Base-by-base conservation (phyloP, 2,329 filamentous ascomycete species). In the Cladosporium colombiae region DNA sequence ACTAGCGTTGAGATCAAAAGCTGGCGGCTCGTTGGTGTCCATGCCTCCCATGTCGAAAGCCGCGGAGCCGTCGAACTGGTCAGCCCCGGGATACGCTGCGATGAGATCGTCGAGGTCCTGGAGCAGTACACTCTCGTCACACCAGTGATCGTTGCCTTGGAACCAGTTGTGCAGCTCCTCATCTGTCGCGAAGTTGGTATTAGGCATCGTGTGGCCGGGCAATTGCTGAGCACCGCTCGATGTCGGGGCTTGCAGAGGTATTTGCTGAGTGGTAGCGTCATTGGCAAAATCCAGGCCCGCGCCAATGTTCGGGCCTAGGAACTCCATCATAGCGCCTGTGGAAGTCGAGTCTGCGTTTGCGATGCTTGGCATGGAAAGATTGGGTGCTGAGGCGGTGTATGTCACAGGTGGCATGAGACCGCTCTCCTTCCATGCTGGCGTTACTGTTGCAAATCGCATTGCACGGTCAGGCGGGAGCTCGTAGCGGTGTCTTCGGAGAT, bases 291-390 rank as follows among this genome's bases (percentile, higher is more conserved):
- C 68, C 16, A 74, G 63, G n/a, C 62, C 29, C 11, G 64, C 62
- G 13, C 70, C 72, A 2, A 73, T 37, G 23, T 70, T 60, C 11
- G 66, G 66, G 11, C 72, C 74, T 0, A 74, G 62, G 52, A 74
- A 74, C 35, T 74, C 73, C 70, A 73, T 73, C 73, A 74, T 74
- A 11, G 73, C 72, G 23, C 73, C 74, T 1, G 72, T 75, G 14
- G 67, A 64, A 11, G 66, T 67, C 4, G 55, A 64, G 29, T 46
- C 59, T 3, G 60, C 55, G 21, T 71, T 65, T 13, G 52, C 58
- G 44, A 72, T 68, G 21, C 66, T 55, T 2, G 67, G 67, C 16
- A 68, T 57, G 8, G 66, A 44, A 49, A 40, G 44, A 14, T 66
- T 21, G 11, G 61, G 61, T 25, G 61, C 44, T 13, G 61, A 63